Percentiles rank a stretch among this genome's conserved stretches.
These are phyloP conservation scores for Botrytis pseudocinerea DNA, from an alignment of 2,329 filamentous ascomycete genomes.

Conservation along the genomic window DNA sequence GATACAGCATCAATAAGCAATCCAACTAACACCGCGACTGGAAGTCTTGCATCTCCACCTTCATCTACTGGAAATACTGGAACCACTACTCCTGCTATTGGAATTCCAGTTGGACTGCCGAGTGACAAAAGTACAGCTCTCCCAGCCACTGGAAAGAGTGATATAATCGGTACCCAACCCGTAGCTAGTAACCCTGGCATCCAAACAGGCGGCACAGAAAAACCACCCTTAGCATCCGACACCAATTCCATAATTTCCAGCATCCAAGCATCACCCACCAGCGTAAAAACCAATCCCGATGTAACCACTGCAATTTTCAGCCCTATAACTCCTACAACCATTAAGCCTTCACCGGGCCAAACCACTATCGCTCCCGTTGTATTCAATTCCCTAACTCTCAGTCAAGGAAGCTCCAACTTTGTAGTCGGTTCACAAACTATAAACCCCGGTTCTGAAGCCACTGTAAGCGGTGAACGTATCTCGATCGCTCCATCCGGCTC, in stretches of 20 bases:
- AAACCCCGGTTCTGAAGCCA: conserved; percentile 33
- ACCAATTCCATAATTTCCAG: neutral
- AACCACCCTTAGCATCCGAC: neutral
- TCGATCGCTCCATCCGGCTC: conserved; percentile 30
- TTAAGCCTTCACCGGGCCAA: conserved; percentile 17
- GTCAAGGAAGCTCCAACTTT: conserved; percentile 28
- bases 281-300: neutral
- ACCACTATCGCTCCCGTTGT: conserved; percentile 28
- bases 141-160: neutral
- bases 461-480: conserved; percentile 32
- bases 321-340: conserved; percentile 12
- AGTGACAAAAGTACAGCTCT: neutral
- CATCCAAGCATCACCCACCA: neutral
- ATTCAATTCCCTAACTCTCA: conserved; percentile 31
- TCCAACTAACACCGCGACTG: neutral
- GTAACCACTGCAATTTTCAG: neutral
- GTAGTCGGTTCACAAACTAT: conserved; percentile 35
- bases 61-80: neutral
- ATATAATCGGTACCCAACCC: neutral
- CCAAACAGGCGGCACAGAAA: neutral
- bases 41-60: neutral
- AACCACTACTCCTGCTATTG: neutral
- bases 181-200: neutral
- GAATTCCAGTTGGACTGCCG: conserved; percentile 10
- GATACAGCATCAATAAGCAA: neutral